phyloP scores from a whole-genome alignment of 2,329 filamentous ascomycete genomes.

The Ophiostoma tasmaniense region DNA sequence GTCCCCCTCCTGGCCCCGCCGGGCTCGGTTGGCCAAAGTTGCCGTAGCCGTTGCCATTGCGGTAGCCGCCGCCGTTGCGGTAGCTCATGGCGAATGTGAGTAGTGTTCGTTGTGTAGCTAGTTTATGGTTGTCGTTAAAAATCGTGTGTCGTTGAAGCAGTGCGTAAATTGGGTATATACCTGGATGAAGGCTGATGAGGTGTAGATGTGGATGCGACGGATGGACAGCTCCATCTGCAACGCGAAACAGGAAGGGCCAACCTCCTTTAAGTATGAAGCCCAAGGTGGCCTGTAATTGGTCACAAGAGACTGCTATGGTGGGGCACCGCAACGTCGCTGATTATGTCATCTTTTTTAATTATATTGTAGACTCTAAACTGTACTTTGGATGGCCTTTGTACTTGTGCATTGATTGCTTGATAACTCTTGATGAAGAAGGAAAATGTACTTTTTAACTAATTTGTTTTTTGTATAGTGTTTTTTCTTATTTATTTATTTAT shows the following conservation, averaged over 20 bases:
- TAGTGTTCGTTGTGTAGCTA: neutral
- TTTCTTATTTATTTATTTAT: no score
- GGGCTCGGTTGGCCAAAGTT: constrained; percentile 29
- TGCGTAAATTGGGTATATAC: neutral
- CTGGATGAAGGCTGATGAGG: neutral
- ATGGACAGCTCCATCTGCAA: neutral
- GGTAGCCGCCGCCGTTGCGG: constrained; percentile 41
- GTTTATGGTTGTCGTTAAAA: neutral
- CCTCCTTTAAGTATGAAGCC: neutral
- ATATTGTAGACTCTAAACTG: neutral
- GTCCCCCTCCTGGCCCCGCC: neutral
- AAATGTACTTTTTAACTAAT: no score
- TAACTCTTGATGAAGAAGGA: no score
- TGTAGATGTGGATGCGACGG: neutral
- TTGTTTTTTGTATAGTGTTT: no score
- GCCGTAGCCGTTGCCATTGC: constrained; percentile 38
- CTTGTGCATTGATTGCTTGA: no score
- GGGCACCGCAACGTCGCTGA: neutral
- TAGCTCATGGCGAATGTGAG: constrained; percentile 36
- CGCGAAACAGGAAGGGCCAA: constrained; percentile 1
- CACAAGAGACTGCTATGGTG: neutral
- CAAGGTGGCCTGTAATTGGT: neutral
- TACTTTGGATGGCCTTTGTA: no score
- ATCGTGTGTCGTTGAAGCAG: neutral
- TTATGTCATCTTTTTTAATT: neutral